Percentiles rank a stretch among this genome's conserved stretches.
These are phyloP conservation scores for Clonostachys rosea DNA, from an alignment of 2,329 filamentous ascomycete genomes.

Conservation along the genomic window DNA sequence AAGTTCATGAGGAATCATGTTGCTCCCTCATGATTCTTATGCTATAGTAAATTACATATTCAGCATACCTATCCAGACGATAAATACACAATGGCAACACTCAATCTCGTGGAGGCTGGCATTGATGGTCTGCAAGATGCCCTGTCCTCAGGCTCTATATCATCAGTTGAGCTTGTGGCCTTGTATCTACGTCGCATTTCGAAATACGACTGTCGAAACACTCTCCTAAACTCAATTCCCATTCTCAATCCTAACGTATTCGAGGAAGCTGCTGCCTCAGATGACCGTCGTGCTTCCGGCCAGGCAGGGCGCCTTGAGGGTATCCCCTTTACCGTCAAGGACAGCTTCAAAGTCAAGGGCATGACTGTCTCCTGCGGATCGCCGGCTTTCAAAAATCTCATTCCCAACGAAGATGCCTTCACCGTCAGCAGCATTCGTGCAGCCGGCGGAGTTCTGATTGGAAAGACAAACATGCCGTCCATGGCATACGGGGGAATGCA, in stretches of 20 bases:
- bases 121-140: conserved; percentile 14
- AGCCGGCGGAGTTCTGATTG: conserved; percentile 23
- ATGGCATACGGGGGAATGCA: conserved; percentile 57
- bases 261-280: conserved; percentile 17
- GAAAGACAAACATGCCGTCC: conserved; percentile 52
- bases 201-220: conserved; percentile 14
- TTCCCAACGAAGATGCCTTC: conserved; percentile 46
- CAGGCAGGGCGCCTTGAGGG: conserved; percentile 36
- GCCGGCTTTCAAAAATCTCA: conserved; percentile 43
- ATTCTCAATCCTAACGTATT: conserved; percentile 16
- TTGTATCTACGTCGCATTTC: conserved; percentile 16
- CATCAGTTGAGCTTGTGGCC: conserved; percentile 17
- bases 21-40: too few species aligned
- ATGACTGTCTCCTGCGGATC: conserved; percentile 50
- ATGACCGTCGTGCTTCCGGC: conserved; percentile 12
- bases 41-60: too few species aligned
- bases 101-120: conserved; percentile 13
- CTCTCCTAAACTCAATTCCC: conserved; percentile 16
- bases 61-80: too few species aligned
- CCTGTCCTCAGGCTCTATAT: conserved; percentile 7
- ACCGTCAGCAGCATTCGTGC: conserved; percentile 38
- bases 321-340: conserved; percentile 54
- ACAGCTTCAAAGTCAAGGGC: conserved; percentile 48
- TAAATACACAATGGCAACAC: too few species aligned
- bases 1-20: too few species aligned